Evolutionary conservation across 108 stramenopile species (phyloP), one percentile per base, ranked within the genome.

Genomic region (Pseudonitzschia pungens): DNA sequence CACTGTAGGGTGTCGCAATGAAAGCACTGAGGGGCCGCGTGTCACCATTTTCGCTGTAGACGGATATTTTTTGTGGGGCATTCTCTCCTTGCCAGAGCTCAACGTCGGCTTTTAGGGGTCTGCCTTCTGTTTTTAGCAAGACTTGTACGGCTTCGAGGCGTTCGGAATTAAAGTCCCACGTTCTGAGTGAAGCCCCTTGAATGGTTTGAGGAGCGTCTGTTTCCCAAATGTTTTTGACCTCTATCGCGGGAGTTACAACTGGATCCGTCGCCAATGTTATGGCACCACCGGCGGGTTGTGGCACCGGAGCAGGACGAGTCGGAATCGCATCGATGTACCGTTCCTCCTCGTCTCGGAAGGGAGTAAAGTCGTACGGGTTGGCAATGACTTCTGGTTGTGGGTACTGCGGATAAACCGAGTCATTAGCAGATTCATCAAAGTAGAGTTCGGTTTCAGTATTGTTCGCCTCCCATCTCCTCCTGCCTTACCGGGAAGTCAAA

Each of bases 11-110:
- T 43, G 88, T 89, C 53, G 86, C 91, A 63, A 92, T 81, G n/a
- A 89, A 79, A 64, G 84, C 81, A 68, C 77, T 79, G 75, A 92
- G 88, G 54, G 91, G 87, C 53, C 91, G 91, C 32, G 80, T 70
- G 57, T 74, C 76, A 28, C 88, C 91, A 65, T 92, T 88, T 69
- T 92, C 91, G 65, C 86, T 77, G 77, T 92, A 92, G 14, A 92
- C 82, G 55, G 83, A 69, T 82, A 89, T 88, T 71, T 89, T 89
- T 68, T 85, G 80, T 8, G 91, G 91, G 45, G 88, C 88, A 43
- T 88, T 84, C 22, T 88, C 88, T 63, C 88, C 88, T 52, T 89
- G 87, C 89, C 89, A 89, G 33, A 92, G 70, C 31, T 81, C 84
- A 53, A 92, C 69, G 71, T 92, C 77, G 51, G 89, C 87, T 64